Conservation (phyloP, 2,329 filamentous ascomycete genomes). For the Pseudodiploospora longispora region DNA sequence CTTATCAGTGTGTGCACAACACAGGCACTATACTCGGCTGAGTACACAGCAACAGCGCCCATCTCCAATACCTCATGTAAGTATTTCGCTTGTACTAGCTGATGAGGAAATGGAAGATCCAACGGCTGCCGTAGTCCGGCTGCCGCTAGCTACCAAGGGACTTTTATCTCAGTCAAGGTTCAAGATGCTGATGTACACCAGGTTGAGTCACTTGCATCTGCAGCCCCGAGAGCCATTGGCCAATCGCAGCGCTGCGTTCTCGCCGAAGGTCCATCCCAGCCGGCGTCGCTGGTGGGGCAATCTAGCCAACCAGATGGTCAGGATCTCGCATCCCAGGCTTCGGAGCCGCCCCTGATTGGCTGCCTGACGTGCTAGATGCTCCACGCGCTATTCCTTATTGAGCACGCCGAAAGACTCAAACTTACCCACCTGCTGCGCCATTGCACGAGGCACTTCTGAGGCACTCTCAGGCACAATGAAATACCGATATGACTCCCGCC, state of each 20-base stretch:
- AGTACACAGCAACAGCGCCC: too few species aligned
- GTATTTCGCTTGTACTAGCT: too few species aligned
- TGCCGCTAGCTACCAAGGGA: too few species aligned
- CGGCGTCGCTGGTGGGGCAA: slow-evolving; percentile 18
- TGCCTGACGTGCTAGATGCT: slow-evolving; percentile 1
- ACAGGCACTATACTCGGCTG: too few species aligned
- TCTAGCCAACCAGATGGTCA: slow-evolving; percentile 18
- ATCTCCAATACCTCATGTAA: too few species aligned
- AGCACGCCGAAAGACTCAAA: slow-evolving; percentile 39
- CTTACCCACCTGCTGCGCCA: slow-evolving; percentile 23
- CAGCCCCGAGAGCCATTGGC: slow-evolving; percentile 17
- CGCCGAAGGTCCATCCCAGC: slow-evolving; percentile 26
- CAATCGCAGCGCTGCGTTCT: slow-evolving; percentile 21
- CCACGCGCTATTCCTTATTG: slow-evolving; percentile 26
- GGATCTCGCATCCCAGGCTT: slow-evolving; percentile 7
- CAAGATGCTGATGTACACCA: neutral
- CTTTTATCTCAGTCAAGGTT: too few species aligned
- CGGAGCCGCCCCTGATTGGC: slow-evolving; percentile 19
- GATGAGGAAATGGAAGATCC: too few species aligned
- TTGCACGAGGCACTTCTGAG: slow-evolving; percentile 11
- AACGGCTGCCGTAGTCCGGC: too few species aligned
- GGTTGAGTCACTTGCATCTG: slow-evolving; percentile 23
- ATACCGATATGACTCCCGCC: slow-evolving; percentile 27
- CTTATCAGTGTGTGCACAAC: too few species aligned
- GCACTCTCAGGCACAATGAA: slow-evolving; percentile 22